Evolutionary conservation across 306 rosid genomes (phyloP).

Genomic region (Cajanus cajan): DNA sequence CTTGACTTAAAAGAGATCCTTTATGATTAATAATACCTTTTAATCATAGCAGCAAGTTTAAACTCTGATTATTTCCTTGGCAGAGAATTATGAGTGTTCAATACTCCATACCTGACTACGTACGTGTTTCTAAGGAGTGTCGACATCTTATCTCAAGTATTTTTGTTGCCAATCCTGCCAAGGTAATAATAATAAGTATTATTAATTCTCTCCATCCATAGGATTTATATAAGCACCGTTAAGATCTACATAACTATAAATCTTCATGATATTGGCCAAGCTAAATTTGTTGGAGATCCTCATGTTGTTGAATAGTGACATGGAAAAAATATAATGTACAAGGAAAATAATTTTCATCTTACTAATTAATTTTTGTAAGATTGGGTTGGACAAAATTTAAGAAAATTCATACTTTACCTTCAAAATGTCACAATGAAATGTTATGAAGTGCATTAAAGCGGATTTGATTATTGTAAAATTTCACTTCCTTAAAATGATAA

Average conservation of each 20-base stretch:
- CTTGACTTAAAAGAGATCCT: slow-evolving; percentile 1
- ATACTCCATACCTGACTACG: slow-evolving; percentile 80
- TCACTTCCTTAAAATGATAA: no score
- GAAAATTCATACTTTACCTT: no score
- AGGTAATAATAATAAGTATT: slow-evolving; percentile 53
- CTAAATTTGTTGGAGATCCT: background rate
- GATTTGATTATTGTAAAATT: no score
- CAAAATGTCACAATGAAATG: no score
- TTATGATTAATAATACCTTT: background rate
- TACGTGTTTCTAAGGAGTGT: slow-evolving; percentile 70
- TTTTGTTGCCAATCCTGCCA: slow-evolving; percentile 79
- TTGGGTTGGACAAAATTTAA: no score
- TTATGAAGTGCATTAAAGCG: no score
- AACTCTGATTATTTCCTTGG: slow-evolving; percentile 27
- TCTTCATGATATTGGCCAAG: background rate
- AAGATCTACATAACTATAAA: background rate
- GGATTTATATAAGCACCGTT: background rate
- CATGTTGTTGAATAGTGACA: no score
- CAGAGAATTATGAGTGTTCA: slow-evolving; percentile 85
- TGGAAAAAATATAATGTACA: no score
- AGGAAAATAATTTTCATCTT: no score
- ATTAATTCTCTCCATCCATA: background rate
- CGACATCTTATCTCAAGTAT: slow-evolving; percentile 65
- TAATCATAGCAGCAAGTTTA: slow-evolving; percentile 12
- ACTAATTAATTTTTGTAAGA: no score